These are phyloP conservation scores for Aspergillus diversus DNA, from an alignment of 495 filamentous ascomycete genomes.

Conservation along the genomic window DNA sequence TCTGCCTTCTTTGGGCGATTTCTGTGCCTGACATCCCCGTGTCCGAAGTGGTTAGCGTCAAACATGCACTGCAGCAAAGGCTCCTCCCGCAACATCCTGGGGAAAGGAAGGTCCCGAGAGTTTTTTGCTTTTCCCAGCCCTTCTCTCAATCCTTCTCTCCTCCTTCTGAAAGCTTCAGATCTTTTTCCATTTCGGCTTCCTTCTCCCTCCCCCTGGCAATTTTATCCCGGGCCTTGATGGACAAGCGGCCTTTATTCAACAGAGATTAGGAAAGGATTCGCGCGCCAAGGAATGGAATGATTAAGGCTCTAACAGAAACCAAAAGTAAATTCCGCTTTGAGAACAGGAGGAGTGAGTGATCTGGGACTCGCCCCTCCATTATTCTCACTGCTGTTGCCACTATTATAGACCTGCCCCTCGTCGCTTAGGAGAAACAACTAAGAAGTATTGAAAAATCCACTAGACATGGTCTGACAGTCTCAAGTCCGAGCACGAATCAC, in stretches of 20 bases:
- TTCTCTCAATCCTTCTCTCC: too few relatives aligned
- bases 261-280: conserved; percentile 1
- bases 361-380: neutral
- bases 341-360: conserved; percentile 12
- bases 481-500: conserved; percentile 3
- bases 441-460: conserved; percentile 8
- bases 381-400: conserved; percentile 1
- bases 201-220: neutral
- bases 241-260: neutral
- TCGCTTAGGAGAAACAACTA: conserved; percentile 14
- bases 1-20: too few relatives aligned
- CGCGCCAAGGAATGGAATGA: neutral
- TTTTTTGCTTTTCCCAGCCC: too few relatives aligned
- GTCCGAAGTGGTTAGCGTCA: too few relatives aligned
- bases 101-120: too few relatives aligned
- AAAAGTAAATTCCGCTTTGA: neutral
- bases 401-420: conserved; percentile 6
- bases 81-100: too few relatives aligned
- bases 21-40: too few relatives aligned
- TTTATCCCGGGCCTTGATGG: neutral
- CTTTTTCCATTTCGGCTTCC: too few relatives aligned
- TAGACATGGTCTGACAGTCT: conserved; percentile 22
- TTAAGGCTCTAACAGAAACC: neutral
- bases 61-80: too few relatives aligned
- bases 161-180: too few relatives aligned